phyloP scores from a whole-genome alignment of 139 green algal genomes.

The Coelastrella sp. region DNA sequence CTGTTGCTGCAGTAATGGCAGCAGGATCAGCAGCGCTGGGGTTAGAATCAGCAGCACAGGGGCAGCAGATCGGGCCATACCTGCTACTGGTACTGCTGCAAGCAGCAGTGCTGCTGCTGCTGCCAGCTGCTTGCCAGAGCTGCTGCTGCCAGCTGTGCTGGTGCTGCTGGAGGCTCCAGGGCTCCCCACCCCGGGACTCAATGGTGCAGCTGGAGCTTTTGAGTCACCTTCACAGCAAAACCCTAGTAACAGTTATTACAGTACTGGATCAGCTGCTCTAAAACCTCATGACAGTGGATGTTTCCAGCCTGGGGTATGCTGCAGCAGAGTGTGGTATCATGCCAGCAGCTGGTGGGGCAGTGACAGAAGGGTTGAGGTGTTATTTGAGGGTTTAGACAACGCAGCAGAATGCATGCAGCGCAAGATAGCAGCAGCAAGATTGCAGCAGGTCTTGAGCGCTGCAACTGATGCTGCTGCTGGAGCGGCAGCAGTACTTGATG shows the following conservation, averaged over 20 bases:
- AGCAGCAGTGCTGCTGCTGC: neutral
- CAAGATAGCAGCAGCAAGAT: neutral
- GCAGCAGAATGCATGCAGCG: neutral
- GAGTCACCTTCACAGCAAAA: neutral
- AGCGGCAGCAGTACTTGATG: neutral
- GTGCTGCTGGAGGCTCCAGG: conserved; percentile 31
- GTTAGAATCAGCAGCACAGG: neutral
- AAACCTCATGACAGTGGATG: neutral
- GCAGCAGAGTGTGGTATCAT: conserved; percentile 15
- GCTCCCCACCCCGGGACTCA: neutral
- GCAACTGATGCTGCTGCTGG: neutral
- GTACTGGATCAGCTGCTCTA: too few species aligned
- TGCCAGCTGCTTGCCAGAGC: conserved; percentile 4
- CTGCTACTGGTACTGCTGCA: neutral
- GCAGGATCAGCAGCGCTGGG: conserved; percentile 16
- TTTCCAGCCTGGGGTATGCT: neutral
- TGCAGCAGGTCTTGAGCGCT: conserved; percentile 30
- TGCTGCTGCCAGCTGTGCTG: conserved; percentile 39
- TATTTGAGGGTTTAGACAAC: neutral
- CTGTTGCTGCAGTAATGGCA: conserved; percentile 7
- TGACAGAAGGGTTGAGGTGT: neutral
- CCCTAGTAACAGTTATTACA: too few species aligned
- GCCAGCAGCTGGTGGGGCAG: conserved; percentile 22
- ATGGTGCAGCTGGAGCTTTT: neutral
- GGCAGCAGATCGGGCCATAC: neutral